phyloP scores from a whole-genome alignment of 2,329 filamentous ascomycete genomes.

The Microdochium nivale region DNA sequence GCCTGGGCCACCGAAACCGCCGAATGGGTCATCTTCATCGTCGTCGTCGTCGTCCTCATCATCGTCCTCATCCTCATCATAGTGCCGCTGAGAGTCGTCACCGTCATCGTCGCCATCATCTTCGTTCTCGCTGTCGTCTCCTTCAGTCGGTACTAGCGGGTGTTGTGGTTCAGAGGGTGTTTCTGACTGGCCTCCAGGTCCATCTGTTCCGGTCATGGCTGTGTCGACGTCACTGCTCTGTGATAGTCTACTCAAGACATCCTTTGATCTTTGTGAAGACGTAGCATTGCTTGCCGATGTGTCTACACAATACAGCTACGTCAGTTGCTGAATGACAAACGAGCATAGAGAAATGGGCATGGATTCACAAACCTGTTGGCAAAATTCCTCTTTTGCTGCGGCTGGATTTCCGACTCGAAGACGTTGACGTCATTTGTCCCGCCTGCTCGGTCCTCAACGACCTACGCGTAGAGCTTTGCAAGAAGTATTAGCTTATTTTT shows the following conservation, averaged over 20 bases:
- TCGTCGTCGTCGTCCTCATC: conserved; percentile 52
- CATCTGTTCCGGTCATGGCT: conserved; percentile 62
- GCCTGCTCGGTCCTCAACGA: neutral
- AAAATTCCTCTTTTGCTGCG: conserved; percentile 37
- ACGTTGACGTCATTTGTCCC: conserved; percentile 38
- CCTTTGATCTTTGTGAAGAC: conserved; percentile 41
- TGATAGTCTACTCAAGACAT: conserved; percentile 36
- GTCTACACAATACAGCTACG: conserved; percentile 19
- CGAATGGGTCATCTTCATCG: conserved; percentile 57
- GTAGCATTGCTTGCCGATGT: conserved; percentile 22
- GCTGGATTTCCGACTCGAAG: conserved; percentile 64
- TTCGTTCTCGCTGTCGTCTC: conserved; percentile 30
- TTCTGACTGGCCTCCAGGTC: conserved; percentile 33
- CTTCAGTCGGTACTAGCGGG: conserved; percentile 28
- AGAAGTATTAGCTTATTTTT: conserved; percentile 12
- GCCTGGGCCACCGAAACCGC: conserved; percentile 59
- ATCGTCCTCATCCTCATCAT: conserved; percentile 52
- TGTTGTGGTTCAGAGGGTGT: conserved; percentile 34
- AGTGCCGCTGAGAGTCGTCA: conserved; percentile 47
- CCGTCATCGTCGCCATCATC: conserved; percentile 45
- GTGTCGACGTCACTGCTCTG: conserved; percentile 48
- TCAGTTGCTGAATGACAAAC: neutral
- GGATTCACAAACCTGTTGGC: neutral
- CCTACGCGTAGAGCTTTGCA: neutral
- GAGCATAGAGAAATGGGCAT: neutral